Evolutionary conservation across 305 asterid genomes (phyloP).

Genomic region (Fraxinus angustifolia): DNA sequence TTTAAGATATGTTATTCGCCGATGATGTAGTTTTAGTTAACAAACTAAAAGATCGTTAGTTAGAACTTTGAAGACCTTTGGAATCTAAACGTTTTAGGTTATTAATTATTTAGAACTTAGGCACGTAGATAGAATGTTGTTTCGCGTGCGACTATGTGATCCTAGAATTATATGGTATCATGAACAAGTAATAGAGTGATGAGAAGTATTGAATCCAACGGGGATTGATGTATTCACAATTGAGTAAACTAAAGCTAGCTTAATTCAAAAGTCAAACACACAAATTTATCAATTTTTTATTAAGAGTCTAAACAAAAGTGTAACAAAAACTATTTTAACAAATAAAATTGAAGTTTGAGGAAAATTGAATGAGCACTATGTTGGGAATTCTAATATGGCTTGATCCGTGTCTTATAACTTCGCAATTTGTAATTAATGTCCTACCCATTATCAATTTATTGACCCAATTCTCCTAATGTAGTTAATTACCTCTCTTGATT

Average conservation of each 20-base stretch:
- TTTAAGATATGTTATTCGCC: not conserved
- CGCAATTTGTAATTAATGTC: not conserved
- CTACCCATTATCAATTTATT: not conserved
- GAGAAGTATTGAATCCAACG: not conserved
- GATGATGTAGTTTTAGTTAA: not conserved
- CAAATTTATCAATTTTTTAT: not conserved
- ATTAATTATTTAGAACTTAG: not conserved
- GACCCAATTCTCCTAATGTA: not conserved
- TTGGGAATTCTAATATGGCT: not conserved
- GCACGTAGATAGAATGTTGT: not conserved
- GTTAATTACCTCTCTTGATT: not conserved
- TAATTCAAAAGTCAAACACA: not conserved
- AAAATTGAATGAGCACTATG: not conserved
- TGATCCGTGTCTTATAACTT: not conserved
- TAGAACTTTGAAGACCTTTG: not conserved
- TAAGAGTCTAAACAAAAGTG: not conserved
- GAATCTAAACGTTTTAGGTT: not conserved
- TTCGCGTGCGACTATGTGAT: not conserved
- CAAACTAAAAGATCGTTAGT: not conserved
- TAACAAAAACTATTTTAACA: not conserved
- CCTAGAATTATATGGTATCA: not conserved
- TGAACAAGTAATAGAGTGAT: not conserved
- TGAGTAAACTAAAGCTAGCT: not conserved
- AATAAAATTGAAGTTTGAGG: not conserved
- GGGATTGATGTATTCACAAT: not conserved